Evolutionary conservation across 352 stramenopile species (phyloP).

Genomic region (Globisporangium mamillatum): DNA sequence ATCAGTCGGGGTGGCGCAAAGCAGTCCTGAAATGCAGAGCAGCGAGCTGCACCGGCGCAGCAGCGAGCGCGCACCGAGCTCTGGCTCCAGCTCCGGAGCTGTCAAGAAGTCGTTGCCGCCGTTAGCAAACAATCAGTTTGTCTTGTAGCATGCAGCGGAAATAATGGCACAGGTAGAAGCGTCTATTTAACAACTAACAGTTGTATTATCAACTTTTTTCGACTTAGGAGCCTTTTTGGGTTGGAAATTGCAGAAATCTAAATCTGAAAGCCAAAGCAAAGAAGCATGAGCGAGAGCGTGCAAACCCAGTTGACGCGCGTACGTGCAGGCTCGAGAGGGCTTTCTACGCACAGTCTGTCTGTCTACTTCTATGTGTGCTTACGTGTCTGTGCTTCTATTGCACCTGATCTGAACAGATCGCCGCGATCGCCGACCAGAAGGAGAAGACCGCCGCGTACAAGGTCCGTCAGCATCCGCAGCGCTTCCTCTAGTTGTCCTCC

Average conservation of each 20-base stretch:
- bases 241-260: conserved; percentile 9
- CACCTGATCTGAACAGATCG: conserved; percentile 39
- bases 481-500: neutral
- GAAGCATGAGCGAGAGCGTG: conserved; percentile 25
- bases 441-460: conserved; percentile 78
- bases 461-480: conserved; percentile 18
- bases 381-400: neutral
- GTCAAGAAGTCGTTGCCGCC: conserved; percentile 49
- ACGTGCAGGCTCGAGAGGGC: conserved; percentile 17
- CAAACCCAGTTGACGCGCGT: conserved; percentile 47
- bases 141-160: neutral
- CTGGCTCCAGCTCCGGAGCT: conserved; percentile 9
- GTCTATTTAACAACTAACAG: neutral
- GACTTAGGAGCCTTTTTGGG: conserved; percentile 4
- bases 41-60: conserved; percentile 41
- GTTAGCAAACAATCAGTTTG: conserved; percentile 51
- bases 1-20: neutral
- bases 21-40: conserved; percentile 9
- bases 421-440: conserved; percentile 66
- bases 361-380: neutral
- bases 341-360: no score
- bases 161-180: neutral
- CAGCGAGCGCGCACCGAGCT: conserved; percentile 34
- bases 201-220: neutral
- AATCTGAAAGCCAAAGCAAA: conserved; percentile 15